Evolutionary conservation across 768 basidiomycete species (phyloP).

Genomic region (Cystobasidium onofrii): DNA sequence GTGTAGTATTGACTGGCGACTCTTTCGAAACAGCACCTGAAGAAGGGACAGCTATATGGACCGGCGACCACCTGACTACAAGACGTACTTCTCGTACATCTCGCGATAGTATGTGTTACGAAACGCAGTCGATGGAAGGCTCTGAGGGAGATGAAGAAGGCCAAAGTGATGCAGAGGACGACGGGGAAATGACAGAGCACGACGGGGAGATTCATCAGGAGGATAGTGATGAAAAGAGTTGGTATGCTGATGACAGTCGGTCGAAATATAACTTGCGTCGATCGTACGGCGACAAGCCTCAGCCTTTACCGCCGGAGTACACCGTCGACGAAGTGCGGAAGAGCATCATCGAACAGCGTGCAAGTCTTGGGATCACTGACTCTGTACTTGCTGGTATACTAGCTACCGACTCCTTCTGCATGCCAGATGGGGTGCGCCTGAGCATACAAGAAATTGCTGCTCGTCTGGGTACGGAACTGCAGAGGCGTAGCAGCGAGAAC

Average conservation of each 20-base stretch:
- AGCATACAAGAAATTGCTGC: conserved; percentile 20
- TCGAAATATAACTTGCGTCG: background rate
- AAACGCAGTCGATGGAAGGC: background rate
- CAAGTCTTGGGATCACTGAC: conserved; percentile 13
- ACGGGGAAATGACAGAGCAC: background rate
- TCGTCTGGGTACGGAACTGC: background rate
- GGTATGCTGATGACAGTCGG: too few species aligned
- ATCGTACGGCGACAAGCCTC: background rate
- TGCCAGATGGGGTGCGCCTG: background rate
- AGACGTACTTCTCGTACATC: background rate
- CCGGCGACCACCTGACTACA: background rate
- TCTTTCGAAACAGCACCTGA: background rate
- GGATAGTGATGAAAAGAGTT: background rate
- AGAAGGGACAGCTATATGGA: background rate
- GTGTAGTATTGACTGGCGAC: background rate
- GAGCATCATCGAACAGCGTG: background rate
- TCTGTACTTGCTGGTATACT: conserved; percentile 26
- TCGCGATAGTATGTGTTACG: background rate
- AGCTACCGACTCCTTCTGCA: conserved; percentile 23
- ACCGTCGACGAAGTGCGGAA: background rate
- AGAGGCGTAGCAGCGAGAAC: background rate
- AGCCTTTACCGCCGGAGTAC: background rate
- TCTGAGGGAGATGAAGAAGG: too few species aligned
- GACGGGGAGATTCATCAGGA: background rate
- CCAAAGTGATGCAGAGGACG: background rate